Percentiles rank a stretch among this genome's conserved stretches.
Evolutionary conservation across 805 yeast species (phyloP).

Genomic region (Millerozyma acaciae): DNA sequence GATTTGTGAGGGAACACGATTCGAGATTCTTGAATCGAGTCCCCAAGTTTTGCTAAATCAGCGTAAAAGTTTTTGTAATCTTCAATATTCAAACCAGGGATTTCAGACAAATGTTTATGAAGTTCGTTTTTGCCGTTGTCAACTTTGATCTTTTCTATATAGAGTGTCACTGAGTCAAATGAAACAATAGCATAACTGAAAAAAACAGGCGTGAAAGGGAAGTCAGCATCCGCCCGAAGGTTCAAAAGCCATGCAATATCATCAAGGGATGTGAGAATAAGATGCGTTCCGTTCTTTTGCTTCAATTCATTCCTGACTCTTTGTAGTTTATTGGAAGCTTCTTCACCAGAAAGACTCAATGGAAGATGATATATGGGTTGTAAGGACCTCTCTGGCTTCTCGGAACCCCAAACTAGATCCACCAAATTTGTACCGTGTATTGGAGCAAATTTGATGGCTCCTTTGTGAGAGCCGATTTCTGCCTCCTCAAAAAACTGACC

Average conservation of each 20-base stretch:
- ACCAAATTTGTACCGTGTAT: conserved; percentile 27
- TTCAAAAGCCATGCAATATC: conserved; percentile 91
- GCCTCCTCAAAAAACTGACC: conserved; percentile 39
- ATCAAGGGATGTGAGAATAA: conserved; percentile 72
- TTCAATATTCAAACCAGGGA: conserved; percentile 35
- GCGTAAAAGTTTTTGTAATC: conserved; percentile 58
- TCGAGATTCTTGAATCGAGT: no score
- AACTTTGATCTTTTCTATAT: conserved; percentile 48
- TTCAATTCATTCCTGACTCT: conserved; percentile 29
- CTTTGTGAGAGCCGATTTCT: conserved; percentile 14
- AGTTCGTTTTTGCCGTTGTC: conserved; percentile 24
- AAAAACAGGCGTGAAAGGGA: conserved; percentile 84
- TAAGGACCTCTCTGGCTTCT: conserved; percentile 30
- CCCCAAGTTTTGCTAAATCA: conserved; percentile 43
- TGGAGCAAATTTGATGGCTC: conserved; percentile 28
- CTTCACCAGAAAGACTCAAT: conserved; percentile 32
- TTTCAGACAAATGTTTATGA: conserved; percentile 19
- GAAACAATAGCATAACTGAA: conserved; percentile 55
- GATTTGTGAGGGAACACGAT: conserved; percentile 32
- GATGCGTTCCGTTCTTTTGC: conserved; percentile 19
- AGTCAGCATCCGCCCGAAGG: conserved; percentile 71
- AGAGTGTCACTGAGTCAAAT: conserved; percentile 41
- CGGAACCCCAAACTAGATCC: conserved; percentile 36
- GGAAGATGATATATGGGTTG: conserved; percentile 30
- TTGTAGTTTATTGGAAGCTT: conserved; percentile 25